Evolutionary conservation across 768 basidiomycete species (phyloP), one percentile per base, ranked within the genome.

Genomic region (Boletus insuetus): DNA sequence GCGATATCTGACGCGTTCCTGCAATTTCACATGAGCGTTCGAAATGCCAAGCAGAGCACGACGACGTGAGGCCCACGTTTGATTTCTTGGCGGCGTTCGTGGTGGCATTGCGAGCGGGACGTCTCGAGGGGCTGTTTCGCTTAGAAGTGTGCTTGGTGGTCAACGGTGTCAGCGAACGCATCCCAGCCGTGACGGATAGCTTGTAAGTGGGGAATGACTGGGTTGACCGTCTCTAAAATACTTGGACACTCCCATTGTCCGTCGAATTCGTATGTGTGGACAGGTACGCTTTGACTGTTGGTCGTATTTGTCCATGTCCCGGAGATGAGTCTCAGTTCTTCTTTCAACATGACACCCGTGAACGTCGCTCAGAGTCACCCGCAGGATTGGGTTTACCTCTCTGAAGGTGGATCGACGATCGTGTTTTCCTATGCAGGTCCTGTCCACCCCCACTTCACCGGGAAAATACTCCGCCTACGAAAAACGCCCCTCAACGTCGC

Each of bases 401-500:
- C 92, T 0, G 96, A 98, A 75, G 96, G 96, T n/a, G 92, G 90
- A 19, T 89, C 92, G 19, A 89, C 91, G 7, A 83, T 93, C 61
- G 92, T 98, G 16, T 91, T 94, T 70, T 84, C 89, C 9, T 96
- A 95, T 66, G 60, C 64, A 11, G 91, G 94, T 0, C 76, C 81
- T 19, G 46, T 66, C 8, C 69, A 82, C 58, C 69, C 79, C 3
- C 54, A 68, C 9, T 87, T 87, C 67, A 70, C 79, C 48, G 82
- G 83, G 11, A 90, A 75, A 39, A 87, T 91, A 1, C 77, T 98
- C 24, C 83, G 95, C 11, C 74, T 98, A 51, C 81, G 87, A 52
- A 98, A 98, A 69, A 60, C 69, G 16, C 49, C 64, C 8, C 63
- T 66, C 44, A 13, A 54, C 52, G 20, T 39, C 32, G 20, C 49